Conservation (phyloP, 2,329 filamentous ascomycete genomes). For the Torrubiella hemipterigena region DNA sequence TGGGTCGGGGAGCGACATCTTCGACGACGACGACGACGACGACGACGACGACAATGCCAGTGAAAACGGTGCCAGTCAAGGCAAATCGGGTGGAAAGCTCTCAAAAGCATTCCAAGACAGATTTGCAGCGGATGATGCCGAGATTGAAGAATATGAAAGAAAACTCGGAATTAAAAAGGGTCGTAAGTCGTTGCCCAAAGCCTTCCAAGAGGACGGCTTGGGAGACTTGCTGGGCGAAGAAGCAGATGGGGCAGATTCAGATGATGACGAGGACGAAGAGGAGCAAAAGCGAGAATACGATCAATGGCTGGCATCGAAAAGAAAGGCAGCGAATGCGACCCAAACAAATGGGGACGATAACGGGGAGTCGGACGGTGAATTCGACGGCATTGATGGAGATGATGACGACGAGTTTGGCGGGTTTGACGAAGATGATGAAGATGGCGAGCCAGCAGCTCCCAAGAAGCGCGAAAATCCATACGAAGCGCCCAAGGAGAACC, state of each 20-base stretch:
- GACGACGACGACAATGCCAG: conserved; percentile 12
- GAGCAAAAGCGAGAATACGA: conserved; percentile 46
- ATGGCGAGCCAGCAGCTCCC: conserved; percentile 22
- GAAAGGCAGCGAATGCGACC: conserved; percentile 31
- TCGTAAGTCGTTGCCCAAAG: conserved; percentile 60
- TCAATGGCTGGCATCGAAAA: conserved; percentile 48
- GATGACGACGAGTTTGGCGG: conserved; percentile 23
- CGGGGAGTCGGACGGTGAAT: conserved; percentile 18
- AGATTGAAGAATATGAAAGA: conserved; percentile 79
- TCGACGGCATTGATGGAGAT: conserved; percentile 9
- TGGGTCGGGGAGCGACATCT: conserved; percentile 4
- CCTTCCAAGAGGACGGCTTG: conserved; percentile 72
- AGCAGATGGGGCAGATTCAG: conserved; percentile 21
- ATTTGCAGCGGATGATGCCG: conserved; percentile 70
- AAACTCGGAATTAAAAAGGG: conserved; percentile 71
- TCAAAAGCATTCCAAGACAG: conserved; percentile 41
- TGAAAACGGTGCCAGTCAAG: too few relatives aligned
- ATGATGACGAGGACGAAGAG: conserved; percentile 34
- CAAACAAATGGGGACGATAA: conserved; percentile 17
- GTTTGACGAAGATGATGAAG: conserved; percentile 24
- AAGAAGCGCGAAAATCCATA: conserved; percentile 75
- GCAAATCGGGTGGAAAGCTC: conserved; percentile 14
- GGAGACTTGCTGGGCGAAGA: conserved; percentile 65
- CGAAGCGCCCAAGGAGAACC: conserved; percentile 50
- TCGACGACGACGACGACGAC: conserved; percentile 13